Conservation (phyloP, 2,329 filamentous ascomycete species). For the Microcera coccophila region DNA sequence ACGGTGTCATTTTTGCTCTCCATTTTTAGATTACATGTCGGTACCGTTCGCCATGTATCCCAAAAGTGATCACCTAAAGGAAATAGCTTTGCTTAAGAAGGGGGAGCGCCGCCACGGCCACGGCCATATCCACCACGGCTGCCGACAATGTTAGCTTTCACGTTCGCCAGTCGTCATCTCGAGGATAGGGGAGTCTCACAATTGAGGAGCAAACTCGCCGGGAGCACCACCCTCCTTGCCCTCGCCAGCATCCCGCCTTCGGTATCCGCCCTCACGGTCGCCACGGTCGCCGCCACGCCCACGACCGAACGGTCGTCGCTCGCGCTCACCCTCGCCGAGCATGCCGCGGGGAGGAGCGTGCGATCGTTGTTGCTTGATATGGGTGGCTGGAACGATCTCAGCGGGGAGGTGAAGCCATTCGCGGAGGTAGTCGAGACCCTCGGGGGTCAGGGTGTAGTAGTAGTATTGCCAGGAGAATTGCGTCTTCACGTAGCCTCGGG, state of each 20-base stretch:
- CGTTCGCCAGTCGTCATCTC: neutral
- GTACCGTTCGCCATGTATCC: conserved; percentile 42
- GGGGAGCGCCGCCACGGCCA: conserved; percentile 75
- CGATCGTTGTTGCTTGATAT: conserved; percentile 99
- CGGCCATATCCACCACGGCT: conserved; percentile 86
- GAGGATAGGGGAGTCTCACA: conserved; percentile 52
- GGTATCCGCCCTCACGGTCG: conserved; percentile 85
- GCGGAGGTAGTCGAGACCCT: conserved; percentile 99
- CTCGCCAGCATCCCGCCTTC: conserved; percentile 81
- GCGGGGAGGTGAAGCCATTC: conserved; percentile 99
- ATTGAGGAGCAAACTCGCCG: conserved; percentile 87
- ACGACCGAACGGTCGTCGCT: conserved; percentile 81
- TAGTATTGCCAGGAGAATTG: conserved; percentile 99
- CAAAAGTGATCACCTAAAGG: conserved; percentile 42
- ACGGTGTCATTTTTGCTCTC: conserved; percentile 40
- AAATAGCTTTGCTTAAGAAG: conserved; percentile 52
- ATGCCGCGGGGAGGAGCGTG: conserved; percentile 98
- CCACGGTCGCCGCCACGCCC: conserved; percentile 71
- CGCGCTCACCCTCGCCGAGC: conserved; percentile 82
- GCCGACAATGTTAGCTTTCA: conserved; percentile 35
- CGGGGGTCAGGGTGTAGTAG: conserved; percentile 99
- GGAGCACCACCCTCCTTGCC: conserved; percentile 90
- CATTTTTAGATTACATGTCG: conserved; percentile 49
- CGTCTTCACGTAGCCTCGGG: conserved; percentile 98
- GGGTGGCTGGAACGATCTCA: conserved; percentile 98